Base-by-base conservation (phyloP, 1,139 yeast species). In the Yamadazyma sp. region DNA sequence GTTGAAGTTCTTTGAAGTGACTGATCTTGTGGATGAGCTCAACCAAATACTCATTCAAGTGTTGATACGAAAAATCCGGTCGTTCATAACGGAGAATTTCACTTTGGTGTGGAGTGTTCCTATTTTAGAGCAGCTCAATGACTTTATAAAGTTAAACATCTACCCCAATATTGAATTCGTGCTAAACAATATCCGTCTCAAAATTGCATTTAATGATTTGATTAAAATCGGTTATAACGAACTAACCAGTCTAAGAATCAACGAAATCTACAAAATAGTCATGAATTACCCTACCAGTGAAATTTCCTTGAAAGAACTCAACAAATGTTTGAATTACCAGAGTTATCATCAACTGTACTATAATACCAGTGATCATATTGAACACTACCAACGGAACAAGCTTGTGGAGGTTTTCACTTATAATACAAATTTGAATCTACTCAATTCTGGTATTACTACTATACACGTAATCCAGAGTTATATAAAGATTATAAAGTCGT, bases 361-460 rank as follows among this genome's bases (percentile, higher is more conserved):
- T 7, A 35, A 31, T 15, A 18, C 29, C 34, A 42, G 33, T 46
- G 42, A 33, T 39, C 44, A 44, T 14, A 30, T 35, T 10, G 46
- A 45, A 26, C 43, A 33, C 23, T 38, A 56, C 37, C 76, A 81
- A 44, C 62, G 88, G 34, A 64, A 77, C 2, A 60, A 62, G 13
- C 61, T 82, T n/a, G 86, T 83, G 3, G 64, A 65, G 22, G 55
- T 64, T 1, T 88, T 87, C 50, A 75, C 78, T 8, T 50, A 56
- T 0, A 57, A 66, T 2, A 81, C 90, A 43, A 62, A 73, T 15
- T 56, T 54, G 22, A 61, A 76, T 31, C 60, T 89, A 9, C 64
- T 90, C 14, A 94, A 88, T 52, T 86, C 96, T 1, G 96, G 96
- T 9, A 78, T 86, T 0, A 82, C 86, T 48, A 92, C 97, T 0